Percentiles rank a stretch among this genome's conserved stretches.
phyloP scores from a whole-genome alignment of 1,139 yeast species.

The Geotrichum europaeum region DNA sequence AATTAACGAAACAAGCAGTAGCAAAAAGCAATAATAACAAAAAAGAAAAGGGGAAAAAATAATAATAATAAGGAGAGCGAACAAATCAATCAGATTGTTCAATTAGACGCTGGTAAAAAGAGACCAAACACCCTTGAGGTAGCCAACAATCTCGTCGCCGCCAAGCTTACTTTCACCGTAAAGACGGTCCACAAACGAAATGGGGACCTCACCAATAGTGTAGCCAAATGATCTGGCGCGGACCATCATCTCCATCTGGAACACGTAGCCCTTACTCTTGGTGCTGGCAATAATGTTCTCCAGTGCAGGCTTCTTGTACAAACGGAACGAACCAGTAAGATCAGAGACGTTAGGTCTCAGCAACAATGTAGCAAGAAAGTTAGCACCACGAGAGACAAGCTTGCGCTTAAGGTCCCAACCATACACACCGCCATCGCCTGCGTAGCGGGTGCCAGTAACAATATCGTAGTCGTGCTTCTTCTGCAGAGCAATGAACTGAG shows the following conservation, averaged over 20 bases:
- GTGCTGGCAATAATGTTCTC: constrained; percentile 63
- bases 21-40: background rate
- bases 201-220: constrained; percentile 75
- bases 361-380: constrained; percentile 66
- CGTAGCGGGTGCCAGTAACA: constrained; percentile 81
- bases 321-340: constrained; percentile 72
- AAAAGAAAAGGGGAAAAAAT: background rate
- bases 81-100: background rate
- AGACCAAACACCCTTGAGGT: constrained; percentile 69
- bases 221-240: constrained; percentile 68
- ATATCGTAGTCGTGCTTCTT: constrained; percentile 60
- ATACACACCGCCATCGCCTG: constrained; percentile 76
- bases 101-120: constrained; percentile 55
- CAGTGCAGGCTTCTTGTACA: constrained; percentile 66
- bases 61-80: background rate
- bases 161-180: constrained; percentile 80
- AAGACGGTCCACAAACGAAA: constrained; percentile 70
- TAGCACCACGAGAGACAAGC: constrained; percentile 75
- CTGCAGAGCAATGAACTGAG: constrained; percentile 66
- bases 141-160: constrained; percentile 75
- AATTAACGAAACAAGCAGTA: background rate
- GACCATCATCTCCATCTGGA: constrained; percentile 90
- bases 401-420: constrained; percentile 85
- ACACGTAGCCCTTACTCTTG: constrained; percentile 73
- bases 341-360: constrained; percentile 72